phyloP scores from a whole-genome alignment of 345 rosid genomes.

The Brassica incana region DNA sequence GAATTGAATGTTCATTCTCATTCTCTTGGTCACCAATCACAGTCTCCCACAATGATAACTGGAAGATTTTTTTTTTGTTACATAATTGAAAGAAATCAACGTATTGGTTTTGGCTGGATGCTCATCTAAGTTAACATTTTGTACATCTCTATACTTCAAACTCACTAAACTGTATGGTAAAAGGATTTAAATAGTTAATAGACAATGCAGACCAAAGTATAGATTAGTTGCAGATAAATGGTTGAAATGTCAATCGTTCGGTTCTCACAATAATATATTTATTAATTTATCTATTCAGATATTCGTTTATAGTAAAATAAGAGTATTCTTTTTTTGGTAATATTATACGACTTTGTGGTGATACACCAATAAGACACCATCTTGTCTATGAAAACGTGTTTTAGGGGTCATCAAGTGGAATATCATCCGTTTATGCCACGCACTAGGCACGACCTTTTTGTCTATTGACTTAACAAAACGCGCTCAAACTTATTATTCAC shows the following conservation, averaged over 20 bases:
- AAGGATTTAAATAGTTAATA: not conserved
- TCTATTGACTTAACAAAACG: not conserved
- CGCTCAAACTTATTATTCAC: not conserved
- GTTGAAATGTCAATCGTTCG: not conserved
- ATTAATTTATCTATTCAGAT: not conserved
- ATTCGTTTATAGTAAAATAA: not conserved
- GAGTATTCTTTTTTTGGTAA: not conserved
- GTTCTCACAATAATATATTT: not conserved
- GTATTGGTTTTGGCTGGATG: too few species aligned
- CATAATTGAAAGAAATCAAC: too few species aligned
- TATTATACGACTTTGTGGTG: conserved; percentile 4
- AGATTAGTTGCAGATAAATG: not conserved
- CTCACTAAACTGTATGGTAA: not conserved
- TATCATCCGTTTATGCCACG: not conserved
- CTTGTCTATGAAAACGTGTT: not conserved
- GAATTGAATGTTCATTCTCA: too few species aligned
- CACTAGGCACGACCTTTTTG: not conserved
- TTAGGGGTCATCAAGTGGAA: not conserved
- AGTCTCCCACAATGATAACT: too few species aligned
- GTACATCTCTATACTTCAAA: too few species aligned
- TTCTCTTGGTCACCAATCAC: too few species aligned
- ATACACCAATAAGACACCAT: not conserved
- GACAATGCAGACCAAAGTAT: not conserved
- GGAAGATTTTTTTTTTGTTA: too few species aligned
- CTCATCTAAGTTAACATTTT: too few species aligned